These are phyloP conservation scores for Mytilinidion resinicola DNA, from an alignment of 495 filamentous ascomycete species.

Conservation along the genomic window DNA sequence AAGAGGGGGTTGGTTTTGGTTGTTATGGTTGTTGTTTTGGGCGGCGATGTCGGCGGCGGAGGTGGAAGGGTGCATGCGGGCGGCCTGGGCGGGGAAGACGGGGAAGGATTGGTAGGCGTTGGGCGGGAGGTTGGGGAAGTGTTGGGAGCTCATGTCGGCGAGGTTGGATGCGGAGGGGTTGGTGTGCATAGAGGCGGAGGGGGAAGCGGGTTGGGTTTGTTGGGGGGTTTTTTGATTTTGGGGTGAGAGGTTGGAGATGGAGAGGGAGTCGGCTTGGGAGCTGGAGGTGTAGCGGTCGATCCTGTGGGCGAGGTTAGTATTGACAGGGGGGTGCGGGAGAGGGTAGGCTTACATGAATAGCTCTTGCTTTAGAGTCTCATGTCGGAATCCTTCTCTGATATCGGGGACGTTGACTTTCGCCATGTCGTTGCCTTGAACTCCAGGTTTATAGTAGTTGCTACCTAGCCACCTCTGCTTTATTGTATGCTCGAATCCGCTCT, in stretches of 20 bases:
- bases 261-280: slow-evolving; percentile 8
- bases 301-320: slow-evolving; percentile 9
- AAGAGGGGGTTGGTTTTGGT: neutral
- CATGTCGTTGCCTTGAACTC: slow-evolving; percentile 77
- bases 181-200: slow-evolving; percentile 27
- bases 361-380: slow-evolving; percentile 78
- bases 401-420: slow-evolving; percentile 95
- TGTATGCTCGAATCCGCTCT: slow-evolving; percentile 86
- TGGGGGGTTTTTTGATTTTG: slow-evolving; percentile 9
- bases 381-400: slow-evolving; percentile 78
- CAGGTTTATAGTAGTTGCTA: slow-evolving; percentile 61
- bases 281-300: slow-evolving; percentile 33
- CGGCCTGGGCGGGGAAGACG: slow-evolving; percentile 20
- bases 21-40: neutral
- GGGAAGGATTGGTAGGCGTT: slow-evolving; percentile 9
- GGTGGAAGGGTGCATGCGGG: slow-evolving; percentile 15
- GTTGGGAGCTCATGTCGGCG: slow-evolving; percentile 6
- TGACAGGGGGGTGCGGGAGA: neutral
- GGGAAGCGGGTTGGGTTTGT: slow-evolving; percentile 25
- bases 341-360: slow-evolving; percentile 58
- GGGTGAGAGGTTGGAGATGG: slow-evolving; percentile 14
- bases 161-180: slow-evolving; percentile 20
- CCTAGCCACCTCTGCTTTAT: slow-evolving; percentile 91
- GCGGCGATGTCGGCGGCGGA: neutral
- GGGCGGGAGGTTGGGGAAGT: slow-evolving; percentile 18